These are phyloP conservation scores for Trichoderma atroviride DNA, from an alignment of 2,329 filamentous ascomycete species.

Conservation along the genomic window DNA sequence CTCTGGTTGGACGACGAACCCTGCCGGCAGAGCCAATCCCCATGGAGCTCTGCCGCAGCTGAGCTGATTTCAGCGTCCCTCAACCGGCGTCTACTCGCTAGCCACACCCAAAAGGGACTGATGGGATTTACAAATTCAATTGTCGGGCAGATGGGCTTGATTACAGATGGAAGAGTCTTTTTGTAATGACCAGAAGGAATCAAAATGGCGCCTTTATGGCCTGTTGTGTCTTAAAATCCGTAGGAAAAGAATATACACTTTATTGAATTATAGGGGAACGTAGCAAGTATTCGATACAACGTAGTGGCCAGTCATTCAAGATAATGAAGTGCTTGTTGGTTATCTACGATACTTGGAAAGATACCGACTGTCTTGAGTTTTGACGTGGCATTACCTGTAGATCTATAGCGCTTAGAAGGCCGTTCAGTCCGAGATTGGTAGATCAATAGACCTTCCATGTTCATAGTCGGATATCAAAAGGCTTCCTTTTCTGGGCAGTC, in stretches of 20 bases:
- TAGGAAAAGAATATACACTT: not conserved
- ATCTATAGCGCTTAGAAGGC: not conserved
- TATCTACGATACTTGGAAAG: not conserved
- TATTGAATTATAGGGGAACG: not conserved
- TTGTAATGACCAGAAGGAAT: not conserved
- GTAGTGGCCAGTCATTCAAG: not conserved
- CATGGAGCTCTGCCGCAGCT: not conserved
- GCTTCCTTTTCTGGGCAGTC: no score
- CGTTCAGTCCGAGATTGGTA: not conserved
- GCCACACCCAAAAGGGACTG: not conserved
- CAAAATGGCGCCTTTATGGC: not conserved
- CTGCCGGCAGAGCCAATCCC: constrained; percentile 7
- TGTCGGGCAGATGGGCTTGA: not conserved
- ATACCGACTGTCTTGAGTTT: not conserved
- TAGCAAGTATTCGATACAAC: not conserved
- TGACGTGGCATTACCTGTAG: not conserved
- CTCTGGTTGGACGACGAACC: constrained; percentile 4
- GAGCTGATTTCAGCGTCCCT: constrained; percentile 16
- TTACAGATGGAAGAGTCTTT: not conserved
- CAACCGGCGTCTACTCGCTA: not conserved
- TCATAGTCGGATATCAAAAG: not conserved
- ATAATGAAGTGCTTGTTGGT: not conserved
- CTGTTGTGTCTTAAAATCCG: not conserved
- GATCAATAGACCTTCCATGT: not conserved
- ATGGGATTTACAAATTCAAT: not conserved